Evolutionary conservation across 805 yeast species (phyloP).

Genomic region (Saccharomycopsis lassenensis): DNA sequence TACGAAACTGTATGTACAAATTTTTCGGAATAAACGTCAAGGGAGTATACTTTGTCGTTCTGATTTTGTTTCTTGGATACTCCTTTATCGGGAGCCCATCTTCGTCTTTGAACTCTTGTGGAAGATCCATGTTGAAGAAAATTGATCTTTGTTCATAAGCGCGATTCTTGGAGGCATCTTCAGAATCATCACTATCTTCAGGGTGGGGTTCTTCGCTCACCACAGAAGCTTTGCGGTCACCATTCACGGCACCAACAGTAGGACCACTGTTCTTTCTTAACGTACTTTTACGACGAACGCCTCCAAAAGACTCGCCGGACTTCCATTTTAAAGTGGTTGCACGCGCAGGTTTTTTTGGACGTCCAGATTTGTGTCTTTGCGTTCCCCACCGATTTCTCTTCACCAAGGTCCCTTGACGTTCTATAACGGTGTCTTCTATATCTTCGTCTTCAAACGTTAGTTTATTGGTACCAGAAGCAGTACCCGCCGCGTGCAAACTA

Average conservation of each 20-base stretch:
- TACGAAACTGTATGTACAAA: constrained; percentile 41
- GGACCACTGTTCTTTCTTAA: constrained; percentile 8
- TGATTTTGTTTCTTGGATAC: constrained; percentile 46
- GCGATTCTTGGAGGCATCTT: constrained; percentile 26
- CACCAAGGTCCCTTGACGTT: constrained; percentile 41
- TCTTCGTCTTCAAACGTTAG: constrained; percentile 22
- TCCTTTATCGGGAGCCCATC: constrained; percentile 23
- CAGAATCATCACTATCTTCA: constrained; percentile 26
- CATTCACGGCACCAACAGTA: constrained; percentile 23
- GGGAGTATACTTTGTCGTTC: constrained; percentile 56
- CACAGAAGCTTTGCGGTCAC: constrained; percentile 17
- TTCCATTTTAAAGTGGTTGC: constrained; percentile 49
- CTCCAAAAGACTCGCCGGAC: constrained; percentile 1
- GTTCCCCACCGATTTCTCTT: constrained; percentile 88
- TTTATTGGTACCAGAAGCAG: constrained; percentile 7
- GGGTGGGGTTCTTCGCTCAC: constrained; percentile 10
- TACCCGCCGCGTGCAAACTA: constrained; percentile 13
- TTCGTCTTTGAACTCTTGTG: constrained; percentile 32
- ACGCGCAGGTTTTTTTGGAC: constrained; percentile 43
- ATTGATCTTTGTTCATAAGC: constrained; percentile 36
- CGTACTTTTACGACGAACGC: constrained; percentile 22
- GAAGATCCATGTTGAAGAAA: constrained; percentile 50
- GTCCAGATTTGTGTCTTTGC: constrained; percentile 62
- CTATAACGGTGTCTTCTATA: constrained; percentile 14
- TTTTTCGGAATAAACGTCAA: constrained; percentile 42